Base-by-base conservation (phyloP, 768 basidiomycete genomes). In the Lyophyllum semitale region DNA sequence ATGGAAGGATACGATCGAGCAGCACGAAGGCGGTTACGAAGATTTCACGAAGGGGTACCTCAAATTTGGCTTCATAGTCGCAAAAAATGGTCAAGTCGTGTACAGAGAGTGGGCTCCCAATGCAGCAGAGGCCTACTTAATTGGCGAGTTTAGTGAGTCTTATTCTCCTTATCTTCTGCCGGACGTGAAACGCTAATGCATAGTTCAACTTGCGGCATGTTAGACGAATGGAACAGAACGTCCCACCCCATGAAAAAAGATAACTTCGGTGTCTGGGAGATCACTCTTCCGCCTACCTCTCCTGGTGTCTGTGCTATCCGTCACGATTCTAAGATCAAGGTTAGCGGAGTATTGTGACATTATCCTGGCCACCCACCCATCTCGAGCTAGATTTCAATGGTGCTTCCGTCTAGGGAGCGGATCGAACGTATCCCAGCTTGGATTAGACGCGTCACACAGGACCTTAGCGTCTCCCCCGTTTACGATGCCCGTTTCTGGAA, bases 401-500 rank as follows among this genome's bases (percentile, higher is more conserved):
- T 94, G 49, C 66, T 85, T n/a, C 86, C 88, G 0, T 76, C 76
- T 38, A 90, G 91, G 12, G 77, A 84, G 59, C 87, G 92, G 29
- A 89, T 97, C 58, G 97, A 99, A 68, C 87, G 95, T 35, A 68
- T 98, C 37, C 96, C 97, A 4, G 86, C 91, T 4, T 99, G 96
- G 97, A 95, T 93, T 64, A 87, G 73, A 53, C 91, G 96, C 57
- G 96, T 98, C 58, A 98, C 96, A 4, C 97, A 99, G 69, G 94
- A 99, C 68, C 75, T 98, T 54, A 68, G 73, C 45, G 84, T 93
- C 40, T 98, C 97, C 17, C 91, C 94, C 13, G 82, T 91, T 6
- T 99, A 96, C 70, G 97, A 99, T 57, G 92, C 93, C 18, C 87
- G 93, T n/a, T 97, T 99, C 73, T 99, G 97, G 97, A 98, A 98